Conservation (phyloP, 2,329 filamentous ascomycete genomes). For the Elsinoe australis region DNA sequence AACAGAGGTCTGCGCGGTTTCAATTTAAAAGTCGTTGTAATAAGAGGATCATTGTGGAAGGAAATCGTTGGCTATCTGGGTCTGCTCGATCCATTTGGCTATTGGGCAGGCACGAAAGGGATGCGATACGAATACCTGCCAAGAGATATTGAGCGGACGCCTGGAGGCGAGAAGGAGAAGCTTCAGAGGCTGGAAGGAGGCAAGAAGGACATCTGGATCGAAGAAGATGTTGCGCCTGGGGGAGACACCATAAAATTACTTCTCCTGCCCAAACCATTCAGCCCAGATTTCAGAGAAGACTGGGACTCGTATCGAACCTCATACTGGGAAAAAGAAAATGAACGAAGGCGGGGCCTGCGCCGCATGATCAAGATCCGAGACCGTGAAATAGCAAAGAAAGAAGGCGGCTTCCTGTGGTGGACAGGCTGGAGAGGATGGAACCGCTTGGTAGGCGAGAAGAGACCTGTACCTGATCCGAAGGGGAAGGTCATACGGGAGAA, state of each 20-base stretch:
- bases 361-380: conserved; percentile 62
- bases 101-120: conserved; percentile 27
- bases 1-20: conserved; percentile 86
- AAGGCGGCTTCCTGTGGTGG: conserved; percentile 80
- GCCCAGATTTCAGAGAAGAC: conserved; percentile 86
- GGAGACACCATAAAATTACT: conserved; percentile 89
- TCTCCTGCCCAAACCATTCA: conserved; percentile 88
- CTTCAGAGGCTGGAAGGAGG: conserved; percentile 17
- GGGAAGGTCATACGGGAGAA: conserved; percentile 17
- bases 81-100: conserved; percentile 29
- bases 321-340: conserved; percentile 96
- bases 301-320: conserved; percentile 93
- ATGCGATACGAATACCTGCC: conserved; percentile 32
- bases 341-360: conserved; percentile 67
- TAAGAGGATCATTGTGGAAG: conserved; percentile 72
- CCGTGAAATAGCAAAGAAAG: conserved; percentile 58
- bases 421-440: conserved; percentile 59
- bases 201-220: conserved; percentile 53
- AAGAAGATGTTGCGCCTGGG: conserved; percentile 83
- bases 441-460: conserved; percentile 24
- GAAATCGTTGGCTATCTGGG: conserved; percentile 55
- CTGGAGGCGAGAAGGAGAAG: conserved; percentile 43
- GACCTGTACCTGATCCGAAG: conserved; percentile 10
- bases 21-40: conserved; percentile 92
- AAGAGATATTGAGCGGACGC: conserved; percentile 35